Percentiles rank a stretch among this genome's conserved stretches.
Evolutionary conservation across 2,329 filamentous ascomycete species (phyloP).

Genomic region (Tolypocladium tropicale): DNA sequence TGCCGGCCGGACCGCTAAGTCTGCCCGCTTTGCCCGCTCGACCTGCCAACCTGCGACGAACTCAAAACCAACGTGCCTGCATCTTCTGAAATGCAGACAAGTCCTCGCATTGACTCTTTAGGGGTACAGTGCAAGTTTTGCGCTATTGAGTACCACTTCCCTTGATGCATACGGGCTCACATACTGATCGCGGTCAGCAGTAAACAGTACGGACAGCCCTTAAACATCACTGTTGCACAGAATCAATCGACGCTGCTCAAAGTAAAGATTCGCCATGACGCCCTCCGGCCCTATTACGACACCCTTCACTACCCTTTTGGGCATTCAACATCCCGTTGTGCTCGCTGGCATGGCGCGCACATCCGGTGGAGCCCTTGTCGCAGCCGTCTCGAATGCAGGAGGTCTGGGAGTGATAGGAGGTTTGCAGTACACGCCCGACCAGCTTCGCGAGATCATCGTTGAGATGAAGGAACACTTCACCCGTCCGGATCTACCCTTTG

Average conservation of each 20-base stretch:
- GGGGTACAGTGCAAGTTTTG: not conserved
- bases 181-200: not conserved
- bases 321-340: conserved; percentile 79
- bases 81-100: not conserved
- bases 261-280: conserved; percentile 22
- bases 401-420: conserved; percentile 70
- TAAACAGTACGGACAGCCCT: not conserved
- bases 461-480: conserved; percentile 71
- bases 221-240: not conserved
- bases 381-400: conserved; percentile 81
- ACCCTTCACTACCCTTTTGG: conserved; percentile 66
- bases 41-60: not conserved
- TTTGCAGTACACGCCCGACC: conserved; percentile 60
- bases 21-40: not conserved
- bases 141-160: not conserved
- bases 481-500: conserved; percentile 66
- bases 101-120: not conserved
- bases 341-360: conserved; percentile 91
- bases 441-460: conserved; percentile 70
- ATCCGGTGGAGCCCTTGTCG: conserved; percentile 69
- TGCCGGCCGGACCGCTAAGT: not conserved
- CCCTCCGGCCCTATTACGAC: conserved; percentile 53
- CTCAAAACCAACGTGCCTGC: not conserved
- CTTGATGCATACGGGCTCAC: not conserved
- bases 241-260: not conserved